A percentile compares a stretch with the other conserved stretches of the same genome.
Conservation (phyloP, 805 yeast species). For the Pichia paraexigua region DNA sequence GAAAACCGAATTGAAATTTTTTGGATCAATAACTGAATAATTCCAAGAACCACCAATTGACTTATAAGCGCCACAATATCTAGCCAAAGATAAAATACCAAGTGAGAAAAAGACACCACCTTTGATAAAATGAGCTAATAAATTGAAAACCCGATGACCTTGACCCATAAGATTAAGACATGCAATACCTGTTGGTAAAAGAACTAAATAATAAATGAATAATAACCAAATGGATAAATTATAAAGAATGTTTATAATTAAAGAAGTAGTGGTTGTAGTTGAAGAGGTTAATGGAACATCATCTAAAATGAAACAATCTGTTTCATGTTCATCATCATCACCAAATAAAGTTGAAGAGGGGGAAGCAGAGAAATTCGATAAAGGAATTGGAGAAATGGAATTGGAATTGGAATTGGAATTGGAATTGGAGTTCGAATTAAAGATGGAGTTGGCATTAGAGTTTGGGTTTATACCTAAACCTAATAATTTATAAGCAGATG, state of each 20-base stretch:
- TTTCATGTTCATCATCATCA: slow-evolving; percentile 7
- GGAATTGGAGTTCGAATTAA: too few relatives aligned
- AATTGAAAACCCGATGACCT: slow-evolving; percentile 60
- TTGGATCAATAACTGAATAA: slow-evolving; percentile 23
- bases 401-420: too few relatives aligned
- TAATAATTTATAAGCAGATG: slow-evolving; percentile 8
- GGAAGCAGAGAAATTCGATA: slow-evolving; percentile 22
- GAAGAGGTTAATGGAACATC: slow-evolving; percentile 16
- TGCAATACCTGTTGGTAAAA: slow-evolving; percentile 50
- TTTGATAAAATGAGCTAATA: slow-evolving; percentile 91
- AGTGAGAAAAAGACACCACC: slow-evolving; percentile 80
- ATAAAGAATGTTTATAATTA: slow-evolving; percentile 34
- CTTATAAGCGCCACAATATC: slow-evolving; percentile 78
- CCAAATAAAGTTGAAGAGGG: slow-evolving; percentile 33
- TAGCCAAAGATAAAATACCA: slow-evolving; percentile 74
- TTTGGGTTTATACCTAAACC: neutral
- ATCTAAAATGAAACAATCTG: slow-evolving; percentile 23
- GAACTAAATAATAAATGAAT: slow-evolving; percentile 49
- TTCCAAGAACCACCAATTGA: slow-evolving; percentile 93
- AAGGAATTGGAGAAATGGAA: slow-evolving; percentile 20
- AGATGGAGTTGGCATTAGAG: too few relatives aligned
- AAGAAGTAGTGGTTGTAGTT: neutral
- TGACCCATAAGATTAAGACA: slow-evolving; percentile 65
- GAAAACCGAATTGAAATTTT: slow-evolving; percentile 12
- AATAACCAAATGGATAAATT: slow-evolving; percentile 55